phyloP scores from a whole-genome alignment of 129 eudicot genomes.

The Ambrosia trifida region DNA sequence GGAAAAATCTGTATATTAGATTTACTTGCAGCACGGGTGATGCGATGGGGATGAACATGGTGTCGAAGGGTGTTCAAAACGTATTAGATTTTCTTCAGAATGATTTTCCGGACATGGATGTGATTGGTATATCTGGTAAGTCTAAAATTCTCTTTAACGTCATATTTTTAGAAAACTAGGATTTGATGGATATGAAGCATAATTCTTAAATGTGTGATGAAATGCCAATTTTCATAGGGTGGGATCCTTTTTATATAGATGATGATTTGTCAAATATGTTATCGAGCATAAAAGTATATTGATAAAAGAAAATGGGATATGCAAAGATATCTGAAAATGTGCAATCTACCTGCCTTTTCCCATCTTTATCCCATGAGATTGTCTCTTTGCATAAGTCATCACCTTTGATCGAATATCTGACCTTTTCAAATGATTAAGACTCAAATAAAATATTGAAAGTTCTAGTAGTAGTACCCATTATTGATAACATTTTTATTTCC shows the following conservation, averaged over 20 bases:
- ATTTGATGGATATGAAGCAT: background rate
- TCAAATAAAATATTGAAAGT: background rate
- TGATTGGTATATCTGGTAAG: slow-evolving; percentile 78
- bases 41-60: slow-evolving; percentile 94
- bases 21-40: slow-evolving; percentile 81
- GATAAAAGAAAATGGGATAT: background rate
- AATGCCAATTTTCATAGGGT: background rate
- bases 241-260: background rate
- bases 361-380: background rate
- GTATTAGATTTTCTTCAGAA: slow-evolving; percentile 67
- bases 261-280: slow-evolving; percentile 1
- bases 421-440: background rate
- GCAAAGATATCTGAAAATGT: slow-evolving; percentile 4
- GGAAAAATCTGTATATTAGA: slow-evolving; percentile 68
- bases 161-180: background rate
- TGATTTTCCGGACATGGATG: slow-evolving; percentile 80
- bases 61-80: slow-evolving; percentile 80
- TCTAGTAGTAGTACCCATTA: background rate
- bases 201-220: background rate
- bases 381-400: slow-evolving; percentile 2
- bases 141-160: slow-evolving; percentile 5
- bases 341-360: background rate
- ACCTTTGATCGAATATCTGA: background rate
- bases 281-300: background rate
- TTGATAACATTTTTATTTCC: background rate